Evolutionary conservation across 2,329 filamentous ascomycete genomes (phyloP).

Genomic region (Colletotrichum ledebouriae): DNA sequence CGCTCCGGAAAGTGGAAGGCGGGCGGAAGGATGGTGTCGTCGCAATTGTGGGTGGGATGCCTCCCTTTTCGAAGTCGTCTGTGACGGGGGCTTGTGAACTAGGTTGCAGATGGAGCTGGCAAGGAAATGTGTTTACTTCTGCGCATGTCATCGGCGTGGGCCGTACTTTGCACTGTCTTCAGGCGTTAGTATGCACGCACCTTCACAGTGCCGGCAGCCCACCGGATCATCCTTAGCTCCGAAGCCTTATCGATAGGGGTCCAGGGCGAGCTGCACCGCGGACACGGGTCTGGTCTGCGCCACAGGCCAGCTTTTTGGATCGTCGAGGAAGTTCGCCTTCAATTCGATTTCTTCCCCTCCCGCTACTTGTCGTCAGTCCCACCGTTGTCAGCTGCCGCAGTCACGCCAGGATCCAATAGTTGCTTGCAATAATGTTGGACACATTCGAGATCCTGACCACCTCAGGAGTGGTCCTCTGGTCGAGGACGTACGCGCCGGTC

Average conservation of each 20-base stretch:
- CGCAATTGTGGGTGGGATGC: conserved; percentile 29
- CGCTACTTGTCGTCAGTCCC: neutral
- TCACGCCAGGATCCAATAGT: conserved; percentile 3
- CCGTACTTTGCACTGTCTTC: conserved; percentile 3
- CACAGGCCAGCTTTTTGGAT: conserved; percentile 41
- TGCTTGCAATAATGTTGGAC: conserved; percentile 82
- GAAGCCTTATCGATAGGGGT: conserved; percentile 34
- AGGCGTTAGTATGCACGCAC: accelerated
- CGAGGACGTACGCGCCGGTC: conserved; percentile 84
- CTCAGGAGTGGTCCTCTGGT: conserved; percentile 97
- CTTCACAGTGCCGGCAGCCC: neutral
- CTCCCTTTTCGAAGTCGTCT: conserved; percentile 37
- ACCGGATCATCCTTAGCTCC: conserved; percentile 12
- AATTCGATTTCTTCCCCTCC: conserved; percentile 10
- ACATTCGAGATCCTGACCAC: conserved; percentile 97
- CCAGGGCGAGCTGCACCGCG: neutral
- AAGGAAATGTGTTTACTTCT: conserved; percentile 49
- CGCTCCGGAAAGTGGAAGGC: neutral
- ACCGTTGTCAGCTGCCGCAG: conserved; percentile 15
- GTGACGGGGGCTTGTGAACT: conserved; percentile 34
- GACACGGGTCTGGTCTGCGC: conserved; percentile 29
- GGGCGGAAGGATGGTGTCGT: conserved; percentile 7
- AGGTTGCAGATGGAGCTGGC: conserved; percentile 29
- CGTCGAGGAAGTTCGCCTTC: conserved; percentile 34
- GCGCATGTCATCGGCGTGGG: conserved; percentile 35